Conservation (phyloP, 1,284 basidiomycete genomes). For the Nidula niveotomentosa region DNA sequence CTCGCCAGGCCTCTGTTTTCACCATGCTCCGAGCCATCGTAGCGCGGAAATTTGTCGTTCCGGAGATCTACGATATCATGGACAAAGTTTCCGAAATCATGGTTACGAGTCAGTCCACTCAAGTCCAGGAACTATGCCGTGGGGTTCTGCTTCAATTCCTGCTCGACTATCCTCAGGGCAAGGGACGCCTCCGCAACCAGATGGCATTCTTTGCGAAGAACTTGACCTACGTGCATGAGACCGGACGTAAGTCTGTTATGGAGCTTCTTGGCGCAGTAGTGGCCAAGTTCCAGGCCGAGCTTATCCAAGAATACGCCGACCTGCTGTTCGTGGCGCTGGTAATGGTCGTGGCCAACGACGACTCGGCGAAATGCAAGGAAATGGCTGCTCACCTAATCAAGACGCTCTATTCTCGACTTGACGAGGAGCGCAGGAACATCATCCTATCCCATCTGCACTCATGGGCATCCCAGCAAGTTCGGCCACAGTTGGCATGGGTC, state of each 20-base stretch:
- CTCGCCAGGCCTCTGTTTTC: conserved; percentile 88
- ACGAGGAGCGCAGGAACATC: conserved; percentile 56
- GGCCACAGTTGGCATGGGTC: conserved; percentile 66
- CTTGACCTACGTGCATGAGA: conserved; percentile 89
- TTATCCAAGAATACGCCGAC: conserved; percentile 85
- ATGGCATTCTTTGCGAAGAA: conserved; percentile 96
- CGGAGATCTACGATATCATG: conserved; percentile 98
- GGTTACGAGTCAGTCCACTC: conserved; percentile 90
- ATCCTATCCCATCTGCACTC: conserved; percentile 75
- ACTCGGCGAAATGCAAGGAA: conserved; percentile 85
- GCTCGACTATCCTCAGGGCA: conserved; percentile 97
- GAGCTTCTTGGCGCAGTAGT: conserved; percentile 87
- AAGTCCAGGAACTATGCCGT: conserved; percentile 92
- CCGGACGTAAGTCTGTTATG: conserved; percentile 90
- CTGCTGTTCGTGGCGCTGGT: conserved; percentile 92
- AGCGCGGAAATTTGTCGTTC: conserved; percentile 87
- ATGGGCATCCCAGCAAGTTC: conserved; percentile 75
- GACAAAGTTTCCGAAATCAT: conserved; percentile 92
- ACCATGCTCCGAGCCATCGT: conserved; percentile 92
- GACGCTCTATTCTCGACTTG: conserved; percentile 68
- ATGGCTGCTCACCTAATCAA: conserved; percentile 87
- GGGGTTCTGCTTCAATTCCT: conserved; percentile 92
- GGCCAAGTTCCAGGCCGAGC: conserved; percentile 78
- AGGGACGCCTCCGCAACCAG: conserved; percentile 83
- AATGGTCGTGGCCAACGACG: conserved; percentile 93